phyloP scores from a whole-genome alignment of 768 basidiomycete genomes.

The Russula foetens region DNA sequence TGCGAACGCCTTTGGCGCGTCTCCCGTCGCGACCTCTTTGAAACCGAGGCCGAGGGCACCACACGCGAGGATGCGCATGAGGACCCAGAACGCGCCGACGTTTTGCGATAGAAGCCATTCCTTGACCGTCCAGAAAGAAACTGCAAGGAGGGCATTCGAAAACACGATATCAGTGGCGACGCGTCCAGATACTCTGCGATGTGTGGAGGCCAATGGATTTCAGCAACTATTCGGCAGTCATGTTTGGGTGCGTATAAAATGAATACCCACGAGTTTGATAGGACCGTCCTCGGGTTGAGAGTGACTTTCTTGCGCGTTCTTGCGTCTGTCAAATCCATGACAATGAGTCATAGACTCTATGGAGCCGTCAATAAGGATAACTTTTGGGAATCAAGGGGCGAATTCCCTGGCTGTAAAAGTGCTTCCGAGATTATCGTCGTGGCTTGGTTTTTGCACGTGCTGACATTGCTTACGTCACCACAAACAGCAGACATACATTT shows the following conservation, averaged over 20 bases:
- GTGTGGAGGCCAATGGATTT: neutral
- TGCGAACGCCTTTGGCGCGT: conserved; percentile 43
- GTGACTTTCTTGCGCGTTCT: conserved; percentile 31
- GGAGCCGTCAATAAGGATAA: neutral
- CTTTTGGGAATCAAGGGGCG: neutral
- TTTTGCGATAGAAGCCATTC: conserved; percentile 59
- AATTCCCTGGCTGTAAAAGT: too few species aligned
- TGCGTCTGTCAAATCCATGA: conserved; percentile 28
- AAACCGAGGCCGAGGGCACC: conserved; percentile 58
- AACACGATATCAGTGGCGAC: conserved; percentile 37
- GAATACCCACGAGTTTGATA: conserved; percentile 22
- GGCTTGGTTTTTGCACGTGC: neutral
- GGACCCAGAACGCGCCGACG: conserved; percentile 68
- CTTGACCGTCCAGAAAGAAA: conserved; percentile 55
- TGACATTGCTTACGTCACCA: conserved; percentile 1
- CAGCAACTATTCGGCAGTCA: too few species aligned
- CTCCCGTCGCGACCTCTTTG: conserved; percentile 50
- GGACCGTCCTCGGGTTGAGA: conserved; percentile 22
- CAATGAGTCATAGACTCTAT: neutral
- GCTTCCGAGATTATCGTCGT: too few species aligned
- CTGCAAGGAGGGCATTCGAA: conserved; percentile 55
- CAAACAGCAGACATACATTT: neutral
- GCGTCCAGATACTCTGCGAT: conserved; percentile 11
- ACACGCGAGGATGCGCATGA: conserved; percentile 63
- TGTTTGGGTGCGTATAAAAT: neutral